These are phyloP conservation scores for Solanum lignicaule DNA, from an alignment of 257 asterid species.

Conservation along the genomic window DNA sequence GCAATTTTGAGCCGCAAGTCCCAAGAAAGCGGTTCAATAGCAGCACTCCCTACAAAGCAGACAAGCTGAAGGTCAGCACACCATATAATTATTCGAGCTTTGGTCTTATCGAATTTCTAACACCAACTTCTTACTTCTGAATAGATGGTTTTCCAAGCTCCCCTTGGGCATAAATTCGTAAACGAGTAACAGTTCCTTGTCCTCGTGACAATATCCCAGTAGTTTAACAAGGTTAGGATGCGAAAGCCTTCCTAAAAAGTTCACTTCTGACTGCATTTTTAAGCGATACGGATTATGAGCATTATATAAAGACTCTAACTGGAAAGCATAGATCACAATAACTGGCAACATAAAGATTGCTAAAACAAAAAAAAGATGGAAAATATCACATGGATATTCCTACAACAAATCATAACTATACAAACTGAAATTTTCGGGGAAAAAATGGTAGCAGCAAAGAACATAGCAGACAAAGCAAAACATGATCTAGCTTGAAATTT, in stretches of 20 bases:
- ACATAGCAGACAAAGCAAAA: not conserved
- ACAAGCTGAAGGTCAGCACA: not conserved
- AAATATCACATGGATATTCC: not conserved
- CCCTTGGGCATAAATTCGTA: constrained; percentile 42
- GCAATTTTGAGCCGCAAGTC: constrained; percentile 30
- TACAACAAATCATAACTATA: not conserved
- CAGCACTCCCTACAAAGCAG: constrained; percentile 20
- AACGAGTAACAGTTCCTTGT: constrained; percentile 29
- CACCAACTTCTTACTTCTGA: constrained; percentile 24
- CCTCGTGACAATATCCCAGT: constrained; percentile 33
- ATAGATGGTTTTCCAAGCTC: constrained; percentile 42
- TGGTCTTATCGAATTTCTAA: not conserved
- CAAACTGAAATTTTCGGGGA: not conserved
- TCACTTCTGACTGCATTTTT: constrained; percentile 38
- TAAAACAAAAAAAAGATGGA: not conserved
- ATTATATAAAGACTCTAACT: not conserved
- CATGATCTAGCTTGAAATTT: not conserved
- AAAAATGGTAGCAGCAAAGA: not conserved
- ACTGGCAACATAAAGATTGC: not conserved
- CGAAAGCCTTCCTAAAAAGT: constrained; percentile 39
- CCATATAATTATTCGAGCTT: not conserved
- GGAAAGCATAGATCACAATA: not conserved
- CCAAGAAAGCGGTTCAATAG: constrained; percentile 31
- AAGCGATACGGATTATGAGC: not conserved
- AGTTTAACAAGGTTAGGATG: constrained; percentile 40